phyloP scores from a whole-genome alignment of 306 rosid species.

The Astragalus glycyphyllos region DNA sequence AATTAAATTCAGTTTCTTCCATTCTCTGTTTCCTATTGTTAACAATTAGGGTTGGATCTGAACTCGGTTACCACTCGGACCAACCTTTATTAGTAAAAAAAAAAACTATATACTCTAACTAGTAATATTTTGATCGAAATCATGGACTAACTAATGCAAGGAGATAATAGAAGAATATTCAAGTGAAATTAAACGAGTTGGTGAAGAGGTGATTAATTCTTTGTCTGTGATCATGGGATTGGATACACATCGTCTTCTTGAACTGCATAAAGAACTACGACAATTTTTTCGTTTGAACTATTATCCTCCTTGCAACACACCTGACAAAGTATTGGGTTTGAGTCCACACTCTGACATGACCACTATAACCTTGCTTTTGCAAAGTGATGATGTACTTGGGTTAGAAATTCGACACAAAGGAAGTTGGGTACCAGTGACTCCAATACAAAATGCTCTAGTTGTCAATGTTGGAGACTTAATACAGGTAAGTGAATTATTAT shows the following conservation, averaged over 20 bases:
- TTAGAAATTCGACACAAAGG: constrained; percentile 53
- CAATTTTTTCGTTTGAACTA: constrained; percentile 45
- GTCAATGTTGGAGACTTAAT: constrained; percentile 55
- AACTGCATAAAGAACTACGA: constrained; percentile 40
- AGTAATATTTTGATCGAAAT: neutral
- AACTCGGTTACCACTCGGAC: too few relatives aligned
- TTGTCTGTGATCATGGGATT: constrained; percentile 48
- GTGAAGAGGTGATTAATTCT: constrained; percentile 42
- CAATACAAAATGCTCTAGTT: constrained; percentile 43
- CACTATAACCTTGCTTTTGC: constrained; percentile 58
- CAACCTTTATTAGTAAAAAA: too few relatives aligned
- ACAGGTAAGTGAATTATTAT: constrained; percentile 16
- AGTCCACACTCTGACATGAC: constrained; percentile 56
- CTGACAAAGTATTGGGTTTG: constrained; percentile 54
- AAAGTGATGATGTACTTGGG: constrained; percentile 46
- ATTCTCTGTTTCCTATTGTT: too few relatives aligned
- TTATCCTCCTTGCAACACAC: constrained; percentile 54
- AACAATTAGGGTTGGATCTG: too few relatives aligned
- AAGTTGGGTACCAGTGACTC: constrained; percentile 49
- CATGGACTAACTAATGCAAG: constrained; percentile 25
- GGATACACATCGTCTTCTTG: constrained; percentile 48
- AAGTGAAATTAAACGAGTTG: constrained; percentile 43
- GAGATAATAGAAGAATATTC: constrained; percentile 51
- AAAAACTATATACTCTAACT: too few relatives aligned
- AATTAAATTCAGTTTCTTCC: too few relatives aligned